phyloP scores from a whole-genome alignment of 2,329 filamentous ascomycete genomes.

The Calonectria leucothoes region DNA sequence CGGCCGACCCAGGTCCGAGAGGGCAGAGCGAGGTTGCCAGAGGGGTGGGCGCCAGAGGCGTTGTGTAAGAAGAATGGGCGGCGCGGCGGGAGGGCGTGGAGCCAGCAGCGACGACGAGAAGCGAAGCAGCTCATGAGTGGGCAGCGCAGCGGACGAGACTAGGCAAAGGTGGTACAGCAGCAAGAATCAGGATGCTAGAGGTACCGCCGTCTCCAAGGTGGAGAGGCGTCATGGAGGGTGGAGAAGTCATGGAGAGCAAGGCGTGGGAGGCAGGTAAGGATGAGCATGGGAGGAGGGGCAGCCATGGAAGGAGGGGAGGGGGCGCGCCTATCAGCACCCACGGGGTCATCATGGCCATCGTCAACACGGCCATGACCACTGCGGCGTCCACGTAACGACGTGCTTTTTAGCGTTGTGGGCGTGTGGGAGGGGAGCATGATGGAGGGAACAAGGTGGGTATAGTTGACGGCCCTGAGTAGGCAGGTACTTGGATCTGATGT shows the following conservation, averaged over 20 bases:
- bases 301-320: conserved; percentile 14
- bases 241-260: conserved; percentile 3
- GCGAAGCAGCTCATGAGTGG: conserved; percentile 17
- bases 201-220: background rate
- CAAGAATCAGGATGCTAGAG: background rate
- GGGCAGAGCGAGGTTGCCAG: background rate
- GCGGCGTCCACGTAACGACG: conserved; percentile 5
- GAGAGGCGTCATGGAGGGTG: conserved; percentile 7
- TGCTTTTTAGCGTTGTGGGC: conserved; percentile 1
- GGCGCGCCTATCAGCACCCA: background rate
- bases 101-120: conserved; percentile 7
- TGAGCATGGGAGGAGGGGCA: background rate
- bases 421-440: background rate
- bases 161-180: background rate
- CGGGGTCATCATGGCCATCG: conserved; percentile 13
- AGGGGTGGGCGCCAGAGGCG: background rate
- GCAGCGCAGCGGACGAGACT: background rate
- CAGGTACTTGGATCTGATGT: background rate
- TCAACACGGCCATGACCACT: background rate
- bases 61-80: conserved; percentile 8
- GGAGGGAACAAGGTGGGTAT: conserved; percentile 7
- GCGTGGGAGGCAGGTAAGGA: conserved; percentile 6
- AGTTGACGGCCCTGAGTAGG: conserved; percentile 29
- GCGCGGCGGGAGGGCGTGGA: conserved; percentile 11
- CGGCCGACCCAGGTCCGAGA: conserved; percentile 20